Conservation (phyloP, 2,329 filamentous ascomycete species). For the Ophiostoma pallidulum region DNA sequence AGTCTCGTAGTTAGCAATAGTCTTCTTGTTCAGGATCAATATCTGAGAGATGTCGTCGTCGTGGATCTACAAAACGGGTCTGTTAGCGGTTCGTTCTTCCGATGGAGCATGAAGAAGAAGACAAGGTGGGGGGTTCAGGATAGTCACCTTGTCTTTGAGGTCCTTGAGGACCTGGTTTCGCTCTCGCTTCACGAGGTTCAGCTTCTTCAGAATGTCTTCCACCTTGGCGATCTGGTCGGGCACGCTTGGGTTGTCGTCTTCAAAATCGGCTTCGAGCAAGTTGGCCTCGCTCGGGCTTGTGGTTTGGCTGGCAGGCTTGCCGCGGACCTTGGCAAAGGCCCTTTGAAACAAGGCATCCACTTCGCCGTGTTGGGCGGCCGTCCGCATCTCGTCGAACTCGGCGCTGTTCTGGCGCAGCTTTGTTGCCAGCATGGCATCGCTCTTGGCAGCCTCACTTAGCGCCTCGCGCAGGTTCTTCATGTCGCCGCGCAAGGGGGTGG, state of each 20-base stretch:
- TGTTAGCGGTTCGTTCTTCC: too few relatives aligned
- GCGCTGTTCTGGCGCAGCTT: constrained; percentile 78
- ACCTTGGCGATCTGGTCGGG: constrained; percentile 82
- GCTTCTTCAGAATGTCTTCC: constrained; percentile 81
- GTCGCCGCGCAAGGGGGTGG: constrained; percentile 76
- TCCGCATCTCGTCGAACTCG: constrained; percentile 92
- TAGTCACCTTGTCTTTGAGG: constrained; percentile 83
- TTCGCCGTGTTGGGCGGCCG: constrained; percentile 76
- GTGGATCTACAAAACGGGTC: constrained; percentile 76
- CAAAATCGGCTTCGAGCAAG: constrained; percentile 85
- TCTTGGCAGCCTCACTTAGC: constrained; percentile 78
- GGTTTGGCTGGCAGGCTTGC: constrained; percentile 50
- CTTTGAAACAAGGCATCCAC: constrained; percentile 82
- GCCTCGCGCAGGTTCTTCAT: constrained; percentile 82
- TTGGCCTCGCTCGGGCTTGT: constrained; percentile 62
- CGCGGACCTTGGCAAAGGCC: constrained; percentile 70
- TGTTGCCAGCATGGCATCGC: constrained; percentile 71
- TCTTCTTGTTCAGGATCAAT: constrained; percentile 94
- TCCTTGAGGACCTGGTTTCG: constrained; percentile 88
- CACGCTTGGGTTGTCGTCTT: constrained; percentile 69
- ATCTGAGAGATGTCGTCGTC: constrained; percentile 97
- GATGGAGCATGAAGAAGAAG: too few relatives aligned
- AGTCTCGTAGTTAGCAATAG: constrained; percentile 81
- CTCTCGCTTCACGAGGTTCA: constrained; percentile 88
- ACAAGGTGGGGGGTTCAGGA: not conserved